A percentile compares a stretch with the other conserved stretches of the same genome.
Conservation (phyloP, 2,329 filamentous ascomycete genomes). For the Calonectria ilicicola region DNA sequence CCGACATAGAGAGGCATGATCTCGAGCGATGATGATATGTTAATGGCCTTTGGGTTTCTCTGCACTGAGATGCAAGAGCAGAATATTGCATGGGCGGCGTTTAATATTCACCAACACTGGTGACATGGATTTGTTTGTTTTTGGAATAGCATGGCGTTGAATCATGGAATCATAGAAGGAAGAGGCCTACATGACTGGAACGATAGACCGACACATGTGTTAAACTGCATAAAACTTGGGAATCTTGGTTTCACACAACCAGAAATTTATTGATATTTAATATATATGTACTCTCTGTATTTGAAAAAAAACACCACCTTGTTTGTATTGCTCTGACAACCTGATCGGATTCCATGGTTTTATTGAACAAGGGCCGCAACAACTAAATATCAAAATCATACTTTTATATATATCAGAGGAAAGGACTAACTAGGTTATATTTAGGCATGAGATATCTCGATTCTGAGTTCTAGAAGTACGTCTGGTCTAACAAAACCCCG, state of each 20-base stretch:
- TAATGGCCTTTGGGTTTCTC: background rate
- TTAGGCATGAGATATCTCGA: slow-evolving; percentile 14
- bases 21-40: background rate
- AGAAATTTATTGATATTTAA: background rate
- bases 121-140: background rate
- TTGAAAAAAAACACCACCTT: background rate
- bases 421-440: slow-evolving; percentile 1
- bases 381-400: background rate
- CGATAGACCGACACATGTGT: background rate
- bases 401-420: background rate
- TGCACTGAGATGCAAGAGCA: background rate
- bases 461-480: slow-evolving; percentile 17
- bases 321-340: background rate
- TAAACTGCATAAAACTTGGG: background rate
- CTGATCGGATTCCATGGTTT: background rate
- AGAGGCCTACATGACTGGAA: background rate
- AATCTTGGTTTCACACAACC: too few relatives aligned
- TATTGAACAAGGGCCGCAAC: background rate
- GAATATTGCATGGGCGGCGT: slow-evolving; percentile 14
- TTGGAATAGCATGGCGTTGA: slow-evolving; percentile 17
- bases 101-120: background rate
- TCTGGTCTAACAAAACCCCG: slow-evolving; percentile 23
- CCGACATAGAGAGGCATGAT: background rate
- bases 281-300: background rate
- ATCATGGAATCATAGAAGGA: background rate